phyloP scores from a whole-genome alignment of 2,329 filamentous ascomycete genomes.

The Verticillium zaregamsianum region DNA sequence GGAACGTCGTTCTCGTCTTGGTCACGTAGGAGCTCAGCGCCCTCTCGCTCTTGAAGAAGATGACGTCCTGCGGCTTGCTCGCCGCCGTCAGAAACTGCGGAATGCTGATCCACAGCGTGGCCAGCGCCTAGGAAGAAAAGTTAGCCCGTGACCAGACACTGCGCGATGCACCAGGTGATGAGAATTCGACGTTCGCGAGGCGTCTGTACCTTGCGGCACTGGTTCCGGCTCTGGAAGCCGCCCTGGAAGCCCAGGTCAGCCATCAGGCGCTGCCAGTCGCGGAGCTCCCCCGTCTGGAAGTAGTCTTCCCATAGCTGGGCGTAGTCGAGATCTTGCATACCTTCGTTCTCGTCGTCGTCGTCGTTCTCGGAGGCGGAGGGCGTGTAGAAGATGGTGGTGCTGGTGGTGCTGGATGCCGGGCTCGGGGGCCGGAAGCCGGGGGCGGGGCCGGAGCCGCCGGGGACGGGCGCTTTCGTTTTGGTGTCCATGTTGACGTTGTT shows the following conservation, averaged over 20 bases:
- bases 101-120: constrained; percentile 43
- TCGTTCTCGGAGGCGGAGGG: neutral
- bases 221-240: constrained; percentile 33
- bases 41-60: constrained; percentile 24
- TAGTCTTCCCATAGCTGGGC: constrained; percentile 15
- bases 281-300: constrained; percentile 24
- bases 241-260: constrained; percentile 34
- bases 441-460: no score
- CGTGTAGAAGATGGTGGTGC: neutral
- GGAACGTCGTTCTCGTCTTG: constrained; percentile 34
- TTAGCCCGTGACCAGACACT: neutral
- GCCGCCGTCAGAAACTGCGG: constrained; percentile 38
- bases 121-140: constrained; percentile 28
- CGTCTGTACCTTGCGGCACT: constrained; percentile 38
- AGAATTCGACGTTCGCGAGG: neutral
- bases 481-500: no score
- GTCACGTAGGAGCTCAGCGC: constrained; percentile 32
- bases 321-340: constrained; percentile 15
- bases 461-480: no score
- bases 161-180: neutral
- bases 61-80: constrained; percentile 18
- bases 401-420: neutral
- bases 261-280: constrained; percentile 42
- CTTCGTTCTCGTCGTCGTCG: constrained; percentile 16
- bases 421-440: neutral